phyloP scores from a whole-genome alignment of 2,329 filamentous ascomycete species.

The Talaromyces sp. region DNA sequence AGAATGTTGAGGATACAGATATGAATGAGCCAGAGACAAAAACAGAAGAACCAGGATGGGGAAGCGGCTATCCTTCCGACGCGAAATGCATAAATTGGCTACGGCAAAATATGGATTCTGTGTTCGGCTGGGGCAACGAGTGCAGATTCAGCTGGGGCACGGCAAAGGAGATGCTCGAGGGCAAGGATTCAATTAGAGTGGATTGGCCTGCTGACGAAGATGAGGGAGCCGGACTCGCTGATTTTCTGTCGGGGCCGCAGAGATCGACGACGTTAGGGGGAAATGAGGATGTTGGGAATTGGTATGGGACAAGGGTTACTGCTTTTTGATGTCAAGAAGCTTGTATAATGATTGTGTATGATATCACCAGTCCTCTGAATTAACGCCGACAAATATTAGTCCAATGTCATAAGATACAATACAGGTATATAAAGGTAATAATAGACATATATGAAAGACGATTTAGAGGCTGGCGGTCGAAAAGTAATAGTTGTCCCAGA shows the following conservation, averaged over 20 bases:
- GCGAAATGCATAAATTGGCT: conserved; percentile 77
- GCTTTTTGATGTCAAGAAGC: conserved; percentile 55
- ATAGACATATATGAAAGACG: not conserved
- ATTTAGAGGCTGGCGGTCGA: conserved; percentile 56
- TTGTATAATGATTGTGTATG: conserved; percentile 20
- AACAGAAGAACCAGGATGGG: conserved; percentile 59
- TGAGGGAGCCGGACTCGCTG: conserved; percentile 66
- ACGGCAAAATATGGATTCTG: conserved; percentile 78
- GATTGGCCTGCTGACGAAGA: conserved; percentile 81
- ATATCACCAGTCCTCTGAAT: conserved; percentile 16
- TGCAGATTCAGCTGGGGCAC: conserved; percentile 96
- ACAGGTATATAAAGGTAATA: not conserved
- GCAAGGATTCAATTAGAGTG: conserved; percentile 67
- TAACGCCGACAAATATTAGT: conserved; percentile 10
- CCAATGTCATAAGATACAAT: not conserved
- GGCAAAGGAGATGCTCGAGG: conserved; percentile 85
- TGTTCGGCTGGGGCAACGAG: conserved; percentile 94
- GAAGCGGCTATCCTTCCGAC: conserved; percentile 91
- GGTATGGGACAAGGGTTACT: conserved; percentile 74
- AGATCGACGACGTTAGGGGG: conserved; percentile 41
- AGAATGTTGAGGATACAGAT: conserved; percentile 17
- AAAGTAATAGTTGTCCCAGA: conserved; percentile 99
- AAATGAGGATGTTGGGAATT: conserved; percentile 71
- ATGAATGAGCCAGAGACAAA: conserved; percentile 26
- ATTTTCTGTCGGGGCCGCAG: conserved; percentile 61